These are phyloP conservation scores for Ophiostoma ulmi DNA, from an alignment of 2,329 filamentous ascomycete species.

Conservation along the genomic window DNA sequence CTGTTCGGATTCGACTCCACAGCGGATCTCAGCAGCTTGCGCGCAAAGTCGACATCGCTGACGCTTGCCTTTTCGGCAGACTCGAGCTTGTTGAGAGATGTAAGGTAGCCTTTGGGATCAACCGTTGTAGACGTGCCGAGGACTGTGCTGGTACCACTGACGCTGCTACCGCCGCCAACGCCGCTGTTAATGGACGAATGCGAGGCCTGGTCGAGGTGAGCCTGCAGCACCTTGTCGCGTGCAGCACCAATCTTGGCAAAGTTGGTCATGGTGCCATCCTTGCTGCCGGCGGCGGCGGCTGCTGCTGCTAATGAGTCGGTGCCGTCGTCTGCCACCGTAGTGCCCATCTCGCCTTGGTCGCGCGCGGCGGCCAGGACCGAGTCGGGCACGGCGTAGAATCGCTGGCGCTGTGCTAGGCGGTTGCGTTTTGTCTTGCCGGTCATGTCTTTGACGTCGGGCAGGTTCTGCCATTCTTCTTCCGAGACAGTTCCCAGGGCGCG, in stretches of 20 bases:
- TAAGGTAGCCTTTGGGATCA: conserved; percentile 93
- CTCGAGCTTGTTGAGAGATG: conserved; percentile 78
- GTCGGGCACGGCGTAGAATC: conserved; percentile 95
- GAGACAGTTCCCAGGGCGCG: conserved; percentile 80
- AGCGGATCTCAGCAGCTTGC: conserved; percentile 88
- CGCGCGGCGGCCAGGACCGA: conserved; percentile 85
- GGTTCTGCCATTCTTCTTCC: conserved; percentile 92
- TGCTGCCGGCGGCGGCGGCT: conserved; percentile 40
- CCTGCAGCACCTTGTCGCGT: conserved; percentile 90
- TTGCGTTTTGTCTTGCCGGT: conserved; percentile 87
- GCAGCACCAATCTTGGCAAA: conserved; percentile 97
- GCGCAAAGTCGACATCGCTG: conserved; percentile 90
- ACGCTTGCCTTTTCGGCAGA: conserved; percentile 78
- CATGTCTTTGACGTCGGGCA: conserved; percentile 93
- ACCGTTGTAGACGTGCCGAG: conserved; percentile 83
- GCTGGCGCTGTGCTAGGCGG: conserved; percentile 73
- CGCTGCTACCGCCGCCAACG: background rate
- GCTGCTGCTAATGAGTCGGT: conserved; percentile 38
- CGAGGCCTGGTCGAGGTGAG: conserved; percentile 65
- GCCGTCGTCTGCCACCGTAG: conserved; percentile 80
- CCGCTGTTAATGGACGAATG: conserved; percentile 55
- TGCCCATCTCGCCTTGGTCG: conserved; percentile 75
- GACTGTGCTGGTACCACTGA: conserved; percentile 59
- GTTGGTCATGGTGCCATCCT: conserved; percentile 89
- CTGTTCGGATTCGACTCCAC: conserved; percentile 96